Conservation (phyloP, 192 early-diverging fungal genomes). For the Mortierella hygrophila region DNA sequence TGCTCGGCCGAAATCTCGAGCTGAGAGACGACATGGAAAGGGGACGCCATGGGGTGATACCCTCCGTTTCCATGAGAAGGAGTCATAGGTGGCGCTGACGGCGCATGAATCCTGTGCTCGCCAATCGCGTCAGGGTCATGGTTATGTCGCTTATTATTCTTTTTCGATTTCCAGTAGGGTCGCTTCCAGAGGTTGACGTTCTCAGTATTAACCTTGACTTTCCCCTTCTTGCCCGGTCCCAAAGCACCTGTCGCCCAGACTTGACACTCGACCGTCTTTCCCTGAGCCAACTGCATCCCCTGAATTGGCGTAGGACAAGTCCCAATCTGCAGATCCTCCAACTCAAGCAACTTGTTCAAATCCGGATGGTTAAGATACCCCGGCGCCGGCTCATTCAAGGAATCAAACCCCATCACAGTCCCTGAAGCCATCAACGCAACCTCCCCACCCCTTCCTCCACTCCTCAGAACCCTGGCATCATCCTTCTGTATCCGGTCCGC, state of each 20-base stretch:
- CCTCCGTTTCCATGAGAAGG: neutral
- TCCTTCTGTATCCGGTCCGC: constrained; percentile 48
- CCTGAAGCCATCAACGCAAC: constrained; percentile 29
- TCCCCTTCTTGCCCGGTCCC: constrained; percentile 59
- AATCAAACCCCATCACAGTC: constrained; percentile 64
- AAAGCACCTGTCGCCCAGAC: constrained; percentile 60
- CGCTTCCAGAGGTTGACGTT: constrained; percentile 44
- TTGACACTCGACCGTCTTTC: constrained; percentile 57
- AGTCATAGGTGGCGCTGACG: constrained; percentile 11
- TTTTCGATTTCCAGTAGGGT: constrained; percentile 33
- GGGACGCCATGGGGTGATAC: neutral
- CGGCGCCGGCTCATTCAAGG: constrained; percentile 67
- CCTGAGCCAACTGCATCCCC: constrained; percentile 60
- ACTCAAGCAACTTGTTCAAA: constrained; percentile 56
- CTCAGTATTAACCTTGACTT: constrained; percentile 54
- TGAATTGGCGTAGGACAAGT: constrained; percentile 65
- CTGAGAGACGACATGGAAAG: constrained; percentile 29
- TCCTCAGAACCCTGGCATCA: constrained; percentile 15
- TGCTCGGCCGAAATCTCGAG: constrained; percentile 20
- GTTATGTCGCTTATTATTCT: neutral
- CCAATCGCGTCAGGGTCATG: neutral
- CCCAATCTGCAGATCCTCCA: constrained; percentile 62
- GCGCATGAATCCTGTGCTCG: neutral
- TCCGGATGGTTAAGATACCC: constrained; percentile 62
- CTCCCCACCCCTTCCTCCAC: neutral